Percentiles rank a stretch among this genome's conserved stretches.
Evolutionary conservation across 805 yeast genomes (phyloP).

Genomic region (Clavispora asparagi): DNA sequence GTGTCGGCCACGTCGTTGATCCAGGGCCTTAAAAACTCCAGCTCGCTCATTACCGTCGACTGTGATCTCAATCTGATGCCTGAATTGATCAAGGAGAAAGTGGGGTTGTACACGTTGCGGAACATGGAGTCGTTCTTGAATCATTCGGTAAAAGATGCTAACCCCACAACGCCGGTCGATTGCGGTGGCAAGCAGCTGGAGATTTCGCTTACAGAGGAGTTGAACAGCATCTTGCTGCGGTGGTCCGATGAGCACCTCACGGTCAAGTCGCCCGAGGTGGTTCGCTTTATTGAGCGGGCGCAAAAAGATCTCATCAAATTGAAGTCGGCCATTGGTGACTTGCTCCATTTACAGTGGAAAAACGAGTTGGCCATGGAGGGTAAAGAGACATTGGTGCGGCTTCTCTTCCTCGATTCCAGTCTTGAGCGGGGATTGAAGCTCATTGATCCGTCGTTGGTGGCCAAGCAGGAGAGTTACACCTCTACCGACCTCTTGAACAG

Average conservation of each 20-base stretch:
- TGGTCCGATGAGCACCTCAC: conserved; percentile 30
- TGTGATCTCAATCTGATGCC: conserved; percentile 61
- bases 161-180: neutral
- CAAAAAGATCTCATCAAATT: conserved; percentile 25
- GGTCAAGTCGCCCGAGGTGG: conserved; percentile 27
- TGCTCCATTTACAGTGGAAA: conserved; percentile 53
- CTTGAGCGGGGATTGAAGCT: conserved; percentile 51
- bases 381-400: conserved; percentile 66
- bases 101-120: conserved; percentile 76
- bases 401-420: conserved; percentile 65
- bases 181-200: neutral
- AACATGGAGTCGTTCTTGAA: conserved; percentile 62
- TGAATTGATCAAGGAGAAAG: conserved; percentile 56
- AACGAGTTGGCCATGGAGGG: conserved; percentile 60
- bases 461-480: conserved; percentile 9
- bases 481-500: conserved; percentile 10
- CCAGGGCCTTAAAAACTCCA: conserved; percentile 62
- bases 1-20: conserved; percentile 62
- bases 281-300: conserved; percentile 22
- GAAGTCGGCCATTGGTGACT: conserved; percentile 37
- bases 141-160: neutral
- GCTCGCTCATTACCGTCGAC: conserved; percentile 62
- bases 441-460: conserved; percentile 31
- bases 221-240: conserved; percentile 26
- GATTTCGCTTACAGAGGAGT: conserved; percentile 22